Evolutionary conservation across 2,329 filamentous ascomycete genomes (phyloP), one percentile per base, ranked within the genome.

Genomic region (Colletotrichum filicis): DNA sequence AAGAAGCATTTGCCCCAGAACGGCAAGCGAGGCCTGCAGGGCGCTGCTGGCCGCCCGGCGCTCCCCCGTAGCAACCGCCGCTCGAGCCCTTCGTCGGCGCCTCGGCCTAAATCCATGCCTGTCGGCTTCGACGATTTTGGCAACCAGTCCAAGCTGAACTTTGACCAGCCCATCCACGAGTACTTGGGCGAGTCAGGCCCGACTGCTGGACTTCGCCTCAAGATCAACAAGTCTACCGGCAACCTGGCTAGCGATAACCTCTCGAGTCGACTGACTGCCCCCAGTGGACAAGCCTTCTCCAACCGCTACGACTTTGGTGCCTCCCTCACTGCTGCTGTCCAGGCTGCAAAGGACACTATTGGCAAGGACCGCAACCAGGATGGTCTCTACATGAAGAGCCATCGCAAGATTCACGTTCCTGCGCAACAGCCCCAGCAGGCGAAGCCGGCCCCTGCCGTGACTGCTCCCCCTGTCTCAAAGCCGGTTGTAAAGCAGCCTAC

Each of bases 281-380:
- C 90, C 1, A 91, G 89, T 75, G 91, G 91, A 30, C 92, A 94
- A 77, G 93, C 92, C 22, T 98, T 98, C 81, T 94, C 95, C 59
- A 95, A 95, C 82, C 93, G 97, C 66, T 99, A 99, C 81, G 96
- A 98, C 84, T 98, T 99, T 82, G 92, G 94, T 74, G 94, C 94
- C n/a, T 98, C 97, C 0, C 88, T 98, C 35, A 92, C 89, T 66
- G 95, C 95, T 64, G 95, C 95, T 14, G 93, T 96, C 80, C 91
- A 92, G 79, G 92, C 90, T 32, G 92, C 93, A 59, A 93, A 94
- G 79, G 91, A 91, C 75, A 86, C 87, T 16, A 84, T 89, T 76
- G 85, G 88, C 75, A 89, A 91, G 81, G 85, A 87, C 30, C 72
- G 68, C 53, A 72, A 74, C 16, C 83, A 85, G 82, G 88, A 92